Evolutionary conservation across 208 protist species (phyloP).

Genomic region (Acanthamoeba lenticulata): DNA sequence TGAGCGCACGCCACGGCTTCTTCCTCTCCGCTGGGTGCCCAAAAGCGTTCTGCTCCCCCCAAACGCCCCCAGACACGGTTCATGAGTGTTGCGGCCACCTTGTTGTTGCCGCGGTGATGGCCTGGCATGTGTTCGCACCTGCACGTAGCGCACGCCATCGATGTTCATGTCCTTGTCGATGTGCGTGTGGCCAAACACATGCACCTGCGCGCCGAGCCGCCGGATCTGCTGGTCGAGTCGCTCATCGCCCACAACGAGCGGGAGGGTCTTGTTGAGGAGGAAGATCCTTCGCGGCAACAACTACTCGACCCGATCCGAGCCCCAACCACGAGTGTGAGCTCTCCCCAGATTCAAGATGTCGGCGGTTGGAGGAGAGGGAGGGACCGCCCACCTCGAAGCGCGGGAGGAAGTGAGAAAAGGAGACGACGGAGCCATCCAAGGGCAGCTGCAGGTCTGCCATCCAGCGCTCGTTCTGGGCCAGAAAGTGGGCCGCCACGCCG

Average conservation of each 20-base stretch:
- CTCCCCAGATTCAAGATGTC: neutral
- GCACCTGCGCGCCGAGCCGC: neutral
- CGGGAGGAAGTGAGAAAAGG: conserved; percentile 58
- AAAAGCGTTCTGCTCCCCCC: neutral
- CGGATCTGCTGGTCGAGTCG: conserved; percentile 48
- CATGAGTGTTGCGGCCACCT: neutral
- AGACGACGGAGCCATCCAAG: conserved; percentile 8
- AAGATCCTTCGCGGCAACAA: neutral
- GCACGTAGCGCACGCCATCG: conserved; percentile 58
- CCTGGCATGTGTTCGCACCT: neutral
- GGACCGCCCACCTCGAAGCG: neutral
- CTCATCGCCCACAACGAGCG: conserved; percentile 30
- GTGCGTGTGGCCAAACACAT: conserved; percentile 65
- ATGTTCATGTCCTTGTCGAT: conserved; percentile 56
- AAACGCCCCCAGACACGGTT: neutral
- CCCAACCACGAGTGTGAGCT: neutral
- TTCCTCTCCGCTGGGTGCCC: conserved; percentile 50
- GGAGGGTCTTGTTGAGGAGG: conserved; percentile 31
- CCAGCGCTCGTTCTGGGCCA: neutral
- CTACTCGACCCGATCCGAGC: neutral
- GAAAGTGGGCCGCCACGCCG: neutral
- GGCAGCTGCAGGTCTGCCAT: neutral
- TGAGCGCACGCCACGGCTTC: neutral
- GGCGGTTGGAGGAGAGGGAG: neutral
- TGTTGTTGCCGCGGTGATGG: neutral